A percentile compares a stretch with the other conserved stretches of the same genome.
phyloP scores from a whole-genome alignment of 768 basidiomycete genomes.

The Mycena venus region DNA sequence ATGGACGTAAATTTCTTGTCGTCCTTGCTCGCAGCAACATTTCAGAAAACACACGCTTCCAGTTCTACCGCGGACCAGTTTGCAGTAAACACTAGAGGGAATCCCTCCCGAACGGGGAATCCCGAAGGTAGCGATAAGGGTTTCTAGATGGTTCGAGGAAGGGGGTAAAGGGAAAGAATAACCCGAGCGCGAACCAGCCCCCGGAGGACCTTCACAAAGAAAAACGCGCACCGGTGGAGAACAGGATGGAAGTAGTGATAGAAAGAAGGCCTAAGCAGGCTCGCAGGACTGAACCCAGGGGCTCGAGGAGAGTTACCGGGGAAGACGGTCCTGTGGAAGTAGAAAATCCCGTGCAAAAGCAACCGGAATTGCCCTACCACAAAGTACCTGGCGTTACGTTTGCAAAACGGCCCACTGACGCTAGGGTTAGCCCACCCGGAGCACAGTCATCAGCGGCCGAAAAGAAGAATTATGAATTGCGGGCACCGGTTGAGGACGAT shows the following conservation, averaged over 20 bases:
- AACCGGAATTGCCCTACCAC: neutral
- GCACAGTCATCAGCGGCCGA: too few species aligned
- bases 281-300: too few species aligned
- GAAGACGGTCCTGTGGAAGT: too few species aligned
- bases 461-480: neutral
- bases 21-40: neutral
- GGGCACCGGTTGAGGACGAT: neutral
- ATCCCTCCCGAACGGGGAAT: constrained; percentile 7
- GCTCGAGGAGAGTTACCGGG: too few species aligned
- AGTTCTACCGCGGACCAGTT: neutral
- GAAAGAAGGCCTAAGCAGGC: neutral
- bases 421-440: too few species aligned
- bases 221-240: neutral
- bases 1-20: too few species aligned
- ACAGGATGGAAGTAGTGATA: neutral
- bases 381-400: neutral
- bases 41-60: too few species aligned
- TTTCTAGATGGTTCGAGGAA: neutral
- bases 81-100: neutral
- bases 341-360: too few species aligned
- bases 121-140: neutral
- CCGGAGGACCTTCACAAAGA: neutral
- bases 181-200: neutral
- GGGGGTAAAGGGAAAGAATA: neutral
- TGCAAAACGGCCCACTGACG: neutral